Conservation (phyloP, 371 early-diverging fungal genomes). For the Saksenaea oblongispora region DNA sequence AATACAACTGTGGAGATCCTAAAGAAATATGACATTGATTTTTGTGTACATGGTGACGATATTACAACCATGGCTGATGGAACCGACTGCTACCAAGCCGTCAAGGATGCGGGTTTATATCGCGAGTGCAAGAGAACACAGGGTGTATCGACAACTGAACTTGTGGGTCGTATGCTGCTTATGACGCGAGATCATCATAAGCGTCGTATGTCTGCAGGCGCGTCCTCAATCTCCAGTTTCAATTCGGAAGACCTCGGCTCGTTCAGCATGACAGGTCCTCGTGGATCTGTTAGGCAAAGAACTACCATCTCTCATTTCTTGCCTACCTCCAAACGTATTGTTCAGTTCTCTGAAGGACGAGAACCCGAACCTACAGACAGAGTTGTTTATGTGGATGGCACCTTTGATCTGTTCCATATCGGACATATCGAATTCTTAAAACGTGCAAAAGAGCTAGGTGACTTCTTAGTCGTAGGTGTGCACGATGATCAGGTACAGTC, state of each 20-base stretch:
- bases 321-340: constrained; percentile 83
- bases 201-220: constrained; percentile 46
- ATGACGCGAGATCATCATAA: constrained; percentile 87
- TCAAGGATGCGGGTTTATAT: constrained; percentile 93
- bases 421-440: constrained; percentile 95
- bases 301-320: constrained; percentile 79
- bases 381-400: constrained; percentile 96
- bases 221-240: constrained; percentile 60
- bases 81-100: constrained; percentile 92
- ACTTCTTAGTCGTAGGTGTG: constrained; percentile 94
- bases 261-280: constrained; percentile 47
- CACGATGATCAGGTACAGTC: constrained; percentile 79
- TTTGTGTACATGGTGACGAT: constrained; percentile 96
- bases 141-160: constrained; percentile 93
- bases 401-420: constrained; percentile 96
- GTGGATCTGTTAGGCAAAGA: neutral
- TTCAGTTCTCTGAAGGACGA: constrained; percentile 83
- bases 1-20: constrained; percentile 83
- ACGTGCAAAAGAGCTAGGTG: constrained; percentile 82
- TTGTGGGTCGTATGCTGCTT: constrained; percentile 94
- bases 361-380: constrained; percentile 69
- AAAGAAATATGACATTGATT: constrained; percentile 85
- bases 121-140: constrained; percentile 92
- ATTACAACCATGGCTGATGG: constrained; percentile 94
- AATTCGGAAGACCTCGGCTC: constrained; percentile 64